These are phyloP conservation scores for Sutorius australiensis DNA, from an alignment of 768 basidiomycete genomes.

Conservation along the genomic window DNA sequence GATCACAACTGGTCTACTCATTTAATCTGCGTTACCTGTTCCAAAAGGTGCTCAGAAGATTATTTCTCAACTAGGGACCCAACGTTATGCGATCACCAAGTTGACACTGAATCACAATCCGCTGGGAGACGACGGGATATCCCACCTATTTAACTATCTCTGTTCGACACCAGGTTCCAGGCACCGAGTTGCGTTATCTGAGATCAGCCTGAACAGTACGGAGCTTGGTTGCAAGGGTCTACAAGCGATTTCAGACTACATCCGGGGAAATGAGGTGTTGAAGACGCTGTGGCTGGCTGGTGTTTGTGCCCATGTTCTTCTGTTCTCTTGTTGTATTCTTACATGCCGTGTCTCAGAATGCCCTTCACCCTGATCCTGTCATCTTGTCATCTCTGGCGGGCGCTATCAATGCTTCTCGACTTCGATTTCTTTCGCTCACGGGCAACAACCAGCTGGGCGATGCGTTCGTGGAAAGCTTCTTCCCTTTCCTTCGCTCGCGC, in stretches of 20 bases:
- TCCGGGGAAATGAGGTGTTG: constrained; percentile 44
- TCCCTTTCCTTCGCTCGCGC: constrained; percentile 46
- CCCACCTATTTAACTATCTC: constrained; percentile 52
- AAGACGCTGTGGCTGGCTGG: constrained; percentile 50
- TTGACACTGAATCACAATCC: constrained; percentile 54
- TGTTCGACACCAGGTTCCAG: constrained; percentile 44
- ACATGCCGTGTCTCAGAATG: constrained; percentile 36
- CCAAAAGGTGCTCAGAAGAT: constrained; percentile 50
- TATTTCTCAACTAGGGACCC: constrained; percentile 43
- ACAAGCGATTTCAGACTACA: constrained; percentile 46
- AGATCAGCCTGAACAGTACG: constrained; percentile 56
- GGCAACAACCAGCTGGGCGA: constrained; percentile 49
- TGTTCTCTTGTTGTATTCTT: not conserved
- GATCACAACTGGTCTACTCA: not conserved
- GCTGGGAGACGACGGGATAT: constrained; percentile 55
- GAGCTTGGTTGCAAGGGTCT: constrained; percentile 52
- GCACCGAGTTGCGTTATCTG: constrained; percentile 39
- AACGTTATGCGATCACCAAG: constrained; percentile 42
- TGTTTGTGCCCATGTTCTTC: constrained; percentile 36
- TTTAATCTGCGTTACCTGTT: not conserved
- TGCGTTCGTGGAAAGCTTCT: constrained; percentile 44
- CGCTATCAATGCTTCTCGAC: constrained; percentile 50
- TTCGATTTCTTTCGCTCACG: constrained; percentile 49
- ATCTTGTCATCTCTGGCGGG: constrained; percentile 39
- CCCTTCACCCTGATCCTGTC: constrained; percentile 35